Evolutionary conservation across 2,329 filamentous ascomycete species (phyloP).

Genomic region (Emmonsiellopsis sp.): DNA sequence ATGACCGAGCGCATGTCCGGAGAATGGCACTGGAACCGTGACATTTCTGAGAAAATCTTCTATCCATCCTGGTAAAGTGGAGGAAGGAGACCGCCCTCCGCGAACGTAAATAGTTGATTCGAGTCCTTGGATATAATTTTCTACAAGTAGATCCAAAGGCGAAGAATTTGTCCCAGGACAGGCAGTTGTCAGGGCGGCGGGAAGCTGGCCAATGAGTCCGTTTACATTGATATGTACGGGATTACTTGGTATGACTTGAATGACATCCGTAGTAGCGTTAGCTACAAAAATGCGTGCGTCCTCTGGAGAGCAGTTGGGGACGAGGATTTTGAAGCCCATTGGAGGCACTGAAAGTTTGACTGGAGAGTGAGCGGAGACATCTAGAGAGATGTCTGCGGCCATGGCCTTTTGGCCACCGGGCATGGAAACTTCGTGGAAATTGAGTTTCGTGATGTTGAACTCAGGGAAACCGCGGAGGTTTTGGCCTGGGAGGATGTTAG

Average conservation of each 20-base stretch:
- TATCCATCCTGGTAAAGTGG: slow-evolving; percentile 72
- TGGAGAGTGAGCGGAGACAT: slow-evolving; percentile 67
- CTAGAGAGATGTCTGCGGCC: slow-evolving; percentile 68
- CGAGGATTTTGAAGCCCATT: slow-evolving; percentile 74
- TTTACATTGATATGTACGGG: slow-evolving; percentile 61
- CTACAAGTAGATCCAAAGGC: slow-evolving; percentile 73
- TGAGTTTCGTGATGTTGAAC: slow-evolving; percentile 73
- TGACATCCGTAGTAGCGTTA: slow-evolving; percentile 58
- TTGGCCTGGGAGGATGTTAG: slow-evolving; percentile 28
- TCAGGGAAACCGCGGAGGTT: slow-evolving; percentile 69
- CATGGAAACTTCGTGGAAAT: slow-evolving; percentile 61
- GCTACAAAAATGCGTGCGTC: slow-evolving; percentile 72
- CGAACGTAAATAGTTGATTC: slow-evolving; percentile 74
- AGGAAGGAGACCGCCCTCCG: slow-evolving; percentile 59
- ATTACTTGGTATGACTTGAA: slow-evolving; percentile 59
- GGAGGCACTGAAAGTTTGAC: slow-evolving; percentile 67
- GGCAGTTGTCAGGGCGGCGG: slow-evolving; percentile 58
- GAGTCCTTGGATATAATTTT: slow-evolving; percentile 71
- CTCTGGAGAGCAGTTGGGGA: slow-evolving; percentile 66
- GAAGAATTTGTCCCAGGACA: slow-evolving; percentile 74
- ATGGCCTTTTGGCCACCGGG: slow-evolving; percentile 55
- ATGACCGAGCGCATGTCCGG: slow-evolving; percentile 70
- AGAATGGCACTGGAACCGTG: slow-evolving; percentile 75
- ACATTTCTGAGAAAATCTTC: slow-evolving; percentile 70
- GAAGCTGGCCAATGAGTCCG: slow-evolving; percentile 64